Conservation (phyloP, 345 rosid genomes). For the Lepidium africanum region DNA sequence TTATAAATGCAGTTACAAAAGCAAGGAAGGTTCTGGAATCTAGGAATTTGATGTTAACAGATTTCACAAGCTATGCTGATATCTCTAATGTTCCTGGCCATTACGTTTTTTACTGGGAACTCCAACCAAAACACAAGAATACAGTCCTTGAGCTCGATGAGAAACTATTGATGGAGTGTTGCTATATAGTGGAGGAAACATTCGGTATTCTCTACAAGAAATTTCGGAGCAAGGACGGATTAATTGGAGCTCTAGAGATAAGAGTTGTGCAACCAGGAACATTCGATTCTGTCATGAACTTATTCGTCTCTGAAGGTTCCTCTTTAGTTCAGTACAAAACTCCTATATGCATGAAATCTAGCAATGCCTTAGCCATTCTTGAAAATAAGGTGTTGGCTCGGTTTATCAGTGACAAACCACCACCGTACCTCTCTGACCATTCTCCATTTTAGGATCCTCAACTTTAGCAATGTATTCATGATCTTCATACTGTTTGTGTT, state of each 20-base stretch:
- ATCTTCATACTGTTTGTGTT: not conserved
- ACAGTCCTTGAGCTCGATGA: no score
- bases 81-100: no score
- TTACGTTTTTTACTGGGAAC: no score
- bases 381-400: not conserved
- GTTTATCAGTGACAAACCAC: not conserved
- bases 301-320: not conserved
- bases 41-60: no score
- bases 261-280: not conserved
- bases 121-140: no score
- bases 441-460: not conserved
- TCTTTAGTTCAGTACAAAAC: not conserved
- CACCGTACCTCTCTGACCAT: not conserved
- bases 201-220: not conserved
- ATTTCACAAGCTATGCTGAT: no score
- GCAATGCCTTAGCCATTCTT: not conserved
- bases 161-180: no score
- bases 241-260: not conserved
- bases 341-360: not conserved
- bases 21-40: no score
- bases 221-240: not conserved
- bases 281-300: not conserved
- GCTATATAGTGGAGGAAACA: not conserved
- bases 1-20: no score
- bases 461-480: not conserved